phyloP scores from a whole-genome alignment of 495 filamentous ascomycete genomes.

The Letharia lupina region DNA sequence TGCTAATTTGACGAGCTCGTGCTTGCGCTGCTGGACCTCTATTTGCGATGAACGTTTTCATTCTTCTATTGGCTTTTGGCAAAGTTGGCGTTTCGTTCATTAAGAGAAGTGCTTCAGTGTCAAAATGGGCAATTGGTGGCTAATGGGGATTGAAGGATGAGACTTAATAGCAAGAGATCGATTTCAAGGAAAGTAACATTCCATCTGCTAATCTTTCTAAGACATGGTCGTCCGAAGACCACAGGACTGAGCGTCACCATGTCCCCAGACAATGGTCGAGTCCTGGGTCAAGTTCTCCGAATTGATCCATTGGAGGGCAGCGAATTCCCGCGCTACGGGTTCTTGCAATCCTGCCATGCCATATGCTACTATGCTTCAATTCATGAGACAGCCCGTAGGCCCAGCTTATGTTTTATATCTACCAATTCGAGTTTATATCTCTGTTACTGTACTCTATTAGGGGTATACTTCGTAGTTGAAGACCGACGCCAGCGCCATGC shows the following conservation, averaged over 20 bases:
- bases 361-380: not conserved
- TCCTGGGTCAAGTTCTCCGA: too few relatives aligned
- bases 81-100: not conserved
- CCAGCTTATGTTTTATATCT: too few relatives aligned
- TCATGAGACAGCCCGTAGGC: too few relatives aligned
- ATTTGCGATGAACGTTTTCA: too few relatives aligned
- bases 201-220: not conserved
- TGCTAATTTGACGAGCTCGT: not conserved
- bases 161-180: not conserved
- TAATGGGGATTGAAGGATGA: not conserved
- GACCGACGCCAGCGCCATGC: slow-evolving; percentile 16
- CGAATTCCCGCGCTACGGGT: not conserved
- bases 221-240: not conserved
- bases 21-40: not conserved
- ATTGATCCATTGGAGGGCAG: not conserved
- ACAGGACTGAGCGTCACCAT: not conserved
- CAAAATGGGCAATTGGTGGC: not conserved
- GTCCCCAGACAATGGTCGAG: too few relatives aligned
- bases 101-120: not conserved
- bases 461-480: slow-evolving; percentile 15
- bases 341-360: not conserved
- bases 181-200: not conserved
- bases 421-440: not conserved
- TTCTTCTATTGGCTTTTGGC: not conserved
- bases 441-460: not conserved